Conservation (phyloP, 2,329 filamentous ascomycete genomes). For the Sclerotinia spermophila region DNA sequence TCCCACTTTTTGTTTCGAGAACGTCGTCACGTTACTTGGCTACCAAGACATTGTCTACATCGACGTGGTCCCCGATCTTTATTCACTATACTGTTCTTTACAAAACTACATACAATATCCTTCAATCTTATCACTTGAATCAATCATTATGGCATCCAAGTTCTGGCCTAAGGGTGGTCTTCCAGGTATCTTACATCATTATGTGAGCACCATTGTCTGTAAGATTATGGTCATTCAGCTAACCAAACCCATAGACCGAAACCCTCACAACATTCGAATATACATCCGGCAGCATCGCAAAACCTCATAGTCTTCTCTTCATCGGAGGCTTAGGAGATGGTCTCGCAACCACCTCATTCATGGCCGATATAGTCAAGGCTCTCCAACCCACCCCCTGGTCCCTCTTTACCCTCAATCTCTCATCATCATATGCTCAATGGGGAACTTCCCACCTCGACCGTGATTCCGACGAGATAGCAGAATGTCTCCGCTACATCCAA, state of each 20-base stretch:
- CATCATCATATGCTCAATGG: conserved; percentile 40
- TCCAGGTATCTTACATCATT: conserved; percentile 37
- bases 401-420: conserved; percentile 41
- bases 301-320: conserved; percentile 49
- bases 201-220: conserved; percentile 26
- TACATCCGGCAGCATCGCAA: conserved; percentile 32
- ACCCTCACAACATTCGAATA: conserved; percentile 41
- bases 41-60: not conserved
- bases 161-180: conserved; percentile 39
- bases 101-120: not conserved
- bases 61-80: not conserved
- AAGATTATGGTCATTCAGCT: not conserved
- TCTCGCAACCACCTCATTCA: conserved; percentile 48
- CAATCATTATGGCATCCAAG: conserved; percentile 42
- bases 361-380: conserved; percentile 42
- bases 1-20: conserved; percentile 9
- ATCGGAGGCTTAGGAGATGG: conserved; percentile 52
- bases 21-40: not conserved
- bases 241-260: conserved; percentile 37
- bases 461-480: conserved; percentile 39
- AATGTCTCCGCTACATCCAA: conserved; percentile 35
- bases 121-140: conserved; percentile 26
- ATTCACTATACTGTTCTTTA: not conserved
- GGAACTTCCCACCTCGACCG: conserved; percentile 40
- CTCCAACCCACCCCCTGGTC: conserved; percentile 41